Base-by-base conservation (phyloP, 345 rosid species). In the Populus davidiana region DNA sequence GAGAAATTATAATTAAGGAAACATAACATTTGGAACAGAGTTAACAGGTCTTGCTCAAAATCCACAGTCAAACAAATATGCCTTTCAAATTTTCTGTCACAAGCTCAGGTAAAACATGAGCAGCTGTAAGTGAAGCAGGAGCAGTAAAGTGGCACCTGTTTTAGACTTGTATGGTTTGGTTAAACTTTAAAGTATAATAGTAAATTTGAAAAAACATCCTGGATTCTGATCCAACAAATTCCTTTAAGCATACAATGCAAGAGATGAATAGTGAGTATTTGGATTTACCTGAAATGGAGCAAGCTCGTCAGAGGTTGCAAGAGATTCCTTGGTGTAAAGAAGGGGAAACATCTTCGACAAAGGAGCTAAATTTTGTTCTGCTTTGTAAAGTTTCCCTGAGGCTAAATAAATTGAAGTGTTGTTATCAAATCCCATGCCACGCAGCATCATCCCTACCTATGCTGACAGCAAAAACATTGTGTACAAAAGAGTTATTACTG, bases 351-450 rank as follows among this genome's bases (percentile, higher is more conserved):
- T 92, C 85, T 88, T 87, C 62, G 56, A 65, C 38, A 95, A 79
- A 50, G 97, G 97, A 82, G 90, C 88, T 77, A 93, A 80, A 81
- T 96, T 83, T 70, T 80, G 87, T 74, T 91, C 92, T 44, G 91
- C 90, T 59, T 82, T 86, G 86, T 93, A 92, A 75, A 96, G 84
- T 80, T 79, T 81, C 54, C 99, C 99, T 0, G 97, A 92, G 75
- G 99, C 99, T 79, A 93, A 81, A 85, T 88, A 93, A 81, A 93
- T 90, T 18, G 97, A 86, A 43, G 94, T 96, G 69, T 79, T 88
- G 81, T 90, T 93, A 84, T 86, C 94, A 75, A 96, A 96, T 84
- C 99, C 99, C 98, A 96, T 96, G 80, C 97, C 98, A 61, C 93
- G 91, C 47, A 96, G 90, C 92, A 96, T 88, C 93, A 96, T 84